Evolutionary conservation across 1,284 basidiomycete genomes (phyloP), one percentile per base, ranked within the genome.

Genomic region (Malassezia restricta): DNA sequence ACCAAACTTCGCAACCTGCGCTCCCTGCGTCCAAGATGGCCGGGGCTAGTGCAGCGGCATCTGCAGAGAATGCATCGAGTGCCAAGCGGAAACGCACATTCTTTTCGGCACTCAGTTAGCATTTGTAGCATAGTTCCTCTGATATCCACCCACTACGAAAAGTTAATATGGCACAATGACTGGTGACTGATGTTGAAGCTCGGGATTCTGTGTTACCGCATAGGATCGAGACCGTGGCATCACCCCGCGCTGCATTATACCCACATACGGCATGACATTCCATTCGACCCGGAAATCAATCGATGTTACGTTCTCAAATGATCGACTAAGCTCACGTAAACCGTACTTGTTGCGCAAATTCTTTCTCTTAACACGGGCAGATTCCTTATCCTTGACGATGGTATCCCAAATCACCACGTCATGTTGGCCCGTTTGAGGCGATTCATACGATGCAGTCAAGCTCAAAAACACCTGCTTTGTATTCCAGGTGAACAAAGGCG

Each of bases 381-480:
- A 84, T 62, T 83, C 80, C 65, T 84, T 83, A 49, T 80, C 78
- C 15, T 82, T 80, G 33, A 92, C 78, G 66, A 92, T 91, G 14
- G 84, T 81, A 75, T 92, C 89, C 88, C 89, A 92, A 24, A 92
- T 78, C 31, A 91, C 86, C 1, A 89, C 84, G 40, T 85, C 79
- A 70, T 90, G 91, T 56, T 81, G 78, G 1, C 82, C 79, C 84
- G 88, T 66, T 39, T 8, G 30, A 28, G 42, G 24, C 8, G 58
- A 51, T 8, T 53, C 44, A 41, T 68, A 71, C 2, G 54, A 41
- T 1, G 63, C 66, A 9, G 55, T 52, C 1, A 71, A 28, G 28
- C 59, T 62, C 17, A 91, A 74, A 69, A 92, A 91, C 14, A 92
- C 73, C 70, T 92, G 88, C 74, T 92, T 92, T 9, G 88, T 92